Conservation (phyloP, 2,329 filamentous ascomycete genomes). For the Cordyceps militaris region DNA sequence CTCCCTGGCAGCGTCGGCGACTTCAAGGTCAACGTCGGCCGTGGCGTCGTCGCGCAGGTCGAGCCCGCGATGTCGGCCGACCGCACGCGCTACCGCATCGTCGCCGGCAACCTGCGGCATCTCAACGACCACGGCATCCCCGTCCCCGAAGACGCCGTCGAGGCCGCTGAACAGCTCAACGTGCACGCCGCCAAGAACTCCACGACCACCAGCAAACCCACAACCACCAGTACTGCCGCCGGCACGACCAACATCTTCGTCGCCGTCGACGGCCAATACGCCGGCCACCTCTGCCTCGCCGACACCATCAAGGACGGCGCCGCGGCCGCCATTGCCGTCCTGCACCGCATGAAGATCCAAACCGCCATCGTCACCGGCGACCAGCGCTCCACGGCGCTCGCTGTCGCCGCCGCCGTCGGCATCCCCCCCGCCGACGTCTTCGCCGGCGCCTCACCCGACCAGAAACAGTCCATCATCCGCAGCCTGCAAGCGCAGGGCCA, state of each 20-base stretch:
- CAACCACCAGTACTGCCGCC: constrained; percentile 34
- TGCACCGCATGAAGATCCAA: constrained; percentile 77
- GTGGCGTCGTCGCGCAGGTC: constrained; percentile 74
- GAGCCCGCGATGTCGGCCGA: constrained; percentile 66
- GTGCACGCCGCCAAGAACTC: constrained; percentile 48
- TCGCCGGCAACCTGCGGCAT: constrained; percentile 76
- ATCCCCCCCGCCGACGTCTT: constrained; percentile 70
- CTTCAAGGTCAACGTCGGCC: constrained; percentile 76
- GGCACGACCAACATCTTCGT: constrained; percentile 90
- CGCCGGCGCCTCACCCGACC: constrained; percentile 81
- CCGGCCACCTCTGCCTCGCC: constrained; percentile 74
- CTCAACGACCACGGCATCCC: constrained; percentile 63
- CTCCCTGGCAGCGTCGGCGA: constrained; percentile 80
- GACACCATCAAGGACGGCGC: constrained; percentile 91
- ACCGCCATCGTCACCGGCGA: constrained; percentile 93
- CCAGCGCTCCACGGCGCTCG: constrained; percentile 73
- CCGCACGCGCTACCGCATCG: constrained; percentile 65
- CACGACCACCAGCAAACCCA: constrained; percentile 36
- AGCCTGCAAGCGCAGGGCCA: constrained; percentile 68
- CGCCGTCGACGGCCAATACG: constrained; percentile 74
- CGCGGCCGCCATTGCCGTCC: constrained; percentile 68
- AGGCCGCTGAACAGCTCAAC: constrained; percentile 55
- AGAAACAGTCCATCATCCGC: constrained; percentile 82
- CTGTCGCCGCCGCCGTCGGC: constrained; percentile 75
- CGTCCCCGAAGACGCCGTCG: constrained; percentile 56